Conservation (phyloP, 78 protist species). For the Dictyostelium firmibasis region DNA sequence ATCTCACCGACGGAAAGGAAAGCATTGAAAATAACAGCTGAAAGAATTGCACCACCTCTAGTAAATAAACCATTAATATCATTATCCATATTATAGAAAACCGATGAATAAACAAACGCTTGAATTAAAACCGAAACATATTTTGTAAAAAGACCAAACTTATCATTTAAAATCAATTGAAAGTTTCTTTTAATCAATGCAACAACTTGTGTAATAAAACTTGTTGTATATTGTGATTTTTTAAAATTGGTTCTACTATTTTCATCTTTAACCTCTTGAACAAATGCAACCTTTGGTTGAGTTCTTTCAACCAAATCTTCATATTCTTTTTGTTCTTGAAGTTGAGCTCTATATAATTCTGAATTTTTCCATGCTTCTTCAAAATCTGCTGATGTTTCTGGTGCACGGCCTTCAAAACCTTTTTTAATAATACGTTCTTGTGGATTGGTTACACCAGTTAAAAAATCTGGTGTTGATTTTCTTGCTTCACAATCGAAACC, state of each 20-base stretch:
- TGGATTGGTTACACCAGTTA: too few species aligned
- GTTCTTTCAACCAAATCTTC: constrained; percentile 23
- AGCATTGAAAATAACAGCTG: constrained; percentile 19
- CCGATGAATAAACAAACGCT: constrained; percentile 21
- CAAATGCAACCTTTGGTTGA: constrained; percentile 33
- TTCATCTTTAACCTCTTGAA: neutral
- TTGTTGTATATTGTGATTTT: constrained; percentile 27
- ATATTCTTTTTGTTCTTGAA: neutral
- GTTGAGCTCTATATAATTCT: neutral
- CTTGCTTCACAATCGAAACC: constrained; percentile 78
- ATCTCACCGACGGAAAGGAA: constrained; percentile 35
- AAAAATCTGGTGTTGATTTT: too few species aligned
- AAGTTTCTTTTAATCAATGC: constrained; percentile 46
- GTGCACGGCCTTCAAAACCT: constrained; percentile 33
- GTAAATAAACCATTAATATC: constrained; percentile 40
- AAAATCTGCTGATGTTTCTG: constrained; percentile 66
- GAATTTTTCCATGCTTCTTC: constrained; percentile 53
- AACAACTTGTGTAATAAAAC: constrained; percentile 57
- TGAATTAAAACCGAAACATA: constrained; percentile 30
- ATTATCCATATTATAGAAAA: neutral
- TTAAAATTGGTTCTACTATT: constrained; percentile 23
- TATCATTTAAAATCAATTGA: constrained; percentile 21
- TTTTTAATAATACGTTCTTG: too few species aligned
- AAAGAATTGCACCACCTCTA: constrained; percentile 64
- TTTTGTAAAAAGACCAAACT: neutral